Base-by-base conservation (phyloP, 2,329 filamentous ascomycete genomes). In the Neurospora crassa region DNA sequence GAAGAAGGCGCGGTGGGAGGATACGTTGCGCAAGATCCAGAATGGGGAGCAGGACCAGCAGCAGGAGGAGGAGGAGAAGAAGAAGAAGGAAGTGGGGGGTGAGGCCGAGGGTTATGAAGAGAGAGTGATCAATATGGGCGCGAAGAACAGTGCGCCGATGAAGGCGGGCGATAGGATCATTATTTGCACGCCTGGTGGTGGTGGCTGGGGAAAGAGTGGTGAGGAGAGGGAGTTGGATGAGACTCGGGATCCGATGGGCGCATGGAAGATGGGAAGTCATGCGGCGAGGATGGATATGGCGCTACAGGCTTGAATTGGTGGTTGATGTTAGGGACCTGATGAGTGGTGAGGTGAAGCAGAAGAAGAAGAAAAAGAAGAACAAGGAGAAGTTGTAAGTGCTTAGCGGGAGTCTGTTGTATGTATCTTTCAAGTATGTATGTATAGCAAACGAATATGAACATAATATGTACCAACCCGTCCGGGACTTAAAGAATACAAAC, bases 141-240 rank as follows among this genome's bases (percentile, higher is more conserved):
- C 89, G 1, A 95, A 95, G 84, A 95, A 94, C 75, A 93, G 89
- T 37, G 92, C 91, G 14, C 85, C 86, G 14, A 94, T 95, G 91
- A 84, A 88, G 77, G 84, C 89, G 0, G 92, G 92, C 0, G 92
- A 96, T 78, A 83, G 91, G 7, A 93, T 95, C 77, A 91, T 95
- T 70, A 84, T 96, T 20, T 85, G 86, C 74, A 95, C 92, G 5
- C 92, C 92, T 2, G 92, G 92, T 40, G 92, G 92, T 70, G 92
- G 92, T 59, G 92, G 90, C 0, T 95, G 91, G 91, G 92, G 91
- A 0, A 80, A 79, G 47, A 82, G 84, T 0, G 91, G 89, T 0
- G 83, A 86, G 71, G 84, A 87, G 75, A 90, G 85, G 78, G 81
- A 84, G 43, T 82, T 84, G 69, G 83, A 81, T 45, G 76, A 79